Conservation (phyloP, 108 stramenopile species). For the Schizochytrium sp. region DNA sequence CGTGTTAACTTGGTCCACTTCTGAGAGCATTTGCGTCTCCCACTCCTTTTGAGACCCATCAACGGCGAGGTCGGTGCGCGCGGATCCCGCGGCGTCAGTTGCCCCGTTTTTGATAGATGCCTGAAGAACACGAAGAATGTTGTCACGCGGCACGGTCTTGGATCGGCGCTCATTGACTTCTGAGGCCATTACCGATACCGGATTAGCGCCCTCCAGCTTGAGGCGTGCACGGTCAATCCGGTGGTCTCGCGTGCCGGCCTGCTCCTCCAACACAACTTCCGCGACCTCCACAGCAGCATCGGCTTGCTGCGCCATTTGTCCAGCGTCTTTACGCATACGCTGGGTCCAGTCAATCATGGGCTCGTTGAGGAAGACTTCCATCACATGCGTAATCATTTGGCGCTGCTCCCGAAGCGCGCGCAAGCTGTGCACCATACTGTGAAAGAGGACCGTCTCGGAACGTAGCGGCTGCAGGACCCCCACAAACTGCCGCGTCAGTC, state of each 20-base stretch:
- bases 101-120: background rate
- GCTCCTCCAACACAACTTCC: background rate
- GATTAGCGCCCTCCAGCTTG: constrained; percentile 38
- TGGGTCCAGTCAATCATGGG: constrained; percentile 40
- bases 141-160: background rate
- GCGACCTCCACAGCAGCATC: background rate
- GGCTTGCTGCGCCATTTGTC: background rate
- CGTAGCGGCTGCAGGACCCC: constrained; percentile 38
- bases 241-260: background rate
- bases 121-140: background rate
- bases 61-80: background rate
- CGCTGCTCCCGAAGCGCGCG: constrained; percentile 27
- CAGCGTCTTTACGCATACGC: background rate
- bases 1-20: constrained; percentile 39
- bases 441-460: background rate
- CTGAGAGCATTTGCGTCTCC: constrained; percentile 19
- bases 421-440: constrained; percentile 28
- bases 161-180: constrained; percentile 18
- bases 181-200: constrained; percentile 14
- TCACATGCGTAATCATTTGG: constrained; percentile 21
- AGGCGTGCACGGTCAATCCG: constrained; percentile 26
- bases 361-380: constrained; percentile 47
- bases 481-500: constrained; percentile 39
- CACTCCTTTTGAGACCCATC: background rate
- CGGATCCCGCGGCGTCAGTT: background rate